Percentiles rank a stretch among this genome's conserved stretches.
phyloP scores from a whole-genome alignment of 75 land plant genomes.

The Ceratopteris richardii region DNA sequence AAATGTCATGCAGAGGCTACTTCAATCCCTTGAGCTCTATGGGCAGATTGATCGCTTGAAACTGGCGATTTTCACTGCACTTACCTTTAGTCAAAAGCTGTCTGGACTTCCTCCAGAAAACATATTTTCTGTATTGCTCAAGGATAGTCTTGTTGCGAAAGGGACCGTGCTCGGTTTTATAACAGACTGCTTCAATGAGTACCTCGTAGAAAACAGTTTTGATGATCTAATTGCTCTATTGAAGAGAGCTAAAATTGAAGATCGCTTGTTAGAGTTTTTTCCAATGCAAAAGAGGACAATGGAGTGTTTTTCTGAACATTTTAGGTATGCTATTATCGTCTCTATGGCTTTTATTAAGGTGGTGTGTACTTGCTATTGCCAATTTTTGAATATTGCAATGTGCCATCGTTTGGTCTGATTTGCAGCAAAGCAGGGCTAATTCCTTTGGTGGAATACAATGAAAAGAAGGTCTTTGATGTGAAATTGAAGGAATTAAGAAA shows the following conservation, averaged over 20 bases:
- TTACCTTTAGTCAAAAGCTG: slow-evolving; percentile 89
- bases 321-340: no score
- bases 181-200: slow-evolving; percentile 84
- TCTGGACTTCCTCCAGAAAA: slow-evolving; percentile 92
- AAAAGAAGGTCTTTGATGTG: slow-evolving; percentile 91
- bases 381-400: slow-evolving; percentile 14
- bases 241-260: slow-evolving; percentile 90
- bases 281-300: slow-evolving; percentile 74
- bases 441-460: slow-evolving; percentile 76
- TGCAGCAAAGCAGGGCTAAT: slow-evolving; percentile 77
- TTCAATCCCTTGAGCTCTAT: slow-evolving; percentile 93
- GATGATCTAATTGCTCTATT: slow-evolving; percentile 83
- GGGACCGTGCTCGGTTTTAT: slow-evolving; percentile 85
- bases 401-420: no score
- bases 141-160: slow-evolving; percentile 86
- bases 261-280: slow-evolving; percentile 77
- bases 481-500: slow-evolving; percentile 81
- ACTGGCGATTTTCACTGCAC: slow-evolving; percentile 89
- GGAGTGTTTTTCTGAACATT: slow-evolving; percentile 83
- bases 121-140: slow-evolving; percentile 79
- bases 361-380: neutral
- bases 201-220: slow-evolving; percentile 75
- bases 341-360: neutral
- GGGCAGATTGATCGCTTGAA: slow-evolving; percentile 85
- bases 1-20: slow-evolving; percentile 87